Conservation (phyloP, 352 stramenopile genomes). For the Globisporangium viniferum region DNA sequence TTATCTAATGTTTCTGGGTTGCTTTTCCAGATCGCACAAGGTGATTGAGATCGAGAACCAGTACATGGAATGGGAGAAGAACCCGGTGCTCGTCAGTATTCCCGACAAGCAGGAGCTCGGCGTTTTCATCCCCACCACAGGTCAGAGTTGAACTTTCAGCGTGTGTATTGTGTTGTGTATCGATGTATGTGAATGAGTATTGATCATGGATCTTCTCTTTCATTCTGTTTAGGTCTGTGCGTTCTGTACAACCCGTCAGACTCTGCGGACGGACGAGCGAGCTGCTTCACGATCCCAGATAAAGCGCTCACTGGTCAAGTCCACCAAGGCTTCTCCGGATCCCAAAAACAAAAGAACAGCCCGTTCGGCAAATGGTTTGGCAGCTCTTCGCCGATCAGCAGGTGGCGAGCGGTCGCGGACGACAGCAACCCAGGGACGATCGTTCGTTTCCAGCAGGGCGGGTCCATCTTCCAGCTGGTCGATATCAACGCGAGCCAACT, state of each 20-base stretch:
- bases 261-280: slow-evolving; percentile 37
- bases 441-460: slow-evolving; percentile 48
- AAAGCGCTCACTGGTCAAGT: slow-evolving; percentile 44
- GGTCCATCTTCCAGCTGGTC: slow-evolving; percentile 54
- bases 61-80: slow-evolving; percentile 61
- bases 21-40: slow-evolving; percentile 31
- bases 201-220: background rate
- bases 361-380: slow-evolving; percentile 54
- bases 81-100: slow-evolving; percentile 49
- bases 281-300: slow-evolving; percentile 55
- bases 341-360: background rate
- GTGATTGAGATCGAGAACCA: slow-evolving; percentile 63
- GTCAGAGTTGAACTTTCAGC: slow-evolving; percentile 9
- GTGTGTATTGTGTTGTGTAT: background rate
- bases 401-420: slow-evolving; percentile 14
- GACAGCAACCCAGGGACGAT: slow-evolving; percentile 31
- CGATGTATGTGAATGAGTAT: background rate
- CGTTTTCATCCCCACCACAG: slow-evolving; percentile 60
- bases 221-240: slow-evolving; percentile 27
- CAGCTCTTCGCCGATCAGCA: slow-evolving; percentile 19
- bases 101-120: slow-evolving; percentile 38
- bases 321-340: slow-evolving; percentile 17
- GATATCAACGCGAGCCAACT: slow-evolving; percentile 37
- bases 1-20: background rate
- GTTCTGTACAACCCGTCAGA: slow-evolving; percentile 42